Conservation (phyloP, 2,329 filamentous ascomycete genomes). For the Gyromitra esculenta region DNA sequence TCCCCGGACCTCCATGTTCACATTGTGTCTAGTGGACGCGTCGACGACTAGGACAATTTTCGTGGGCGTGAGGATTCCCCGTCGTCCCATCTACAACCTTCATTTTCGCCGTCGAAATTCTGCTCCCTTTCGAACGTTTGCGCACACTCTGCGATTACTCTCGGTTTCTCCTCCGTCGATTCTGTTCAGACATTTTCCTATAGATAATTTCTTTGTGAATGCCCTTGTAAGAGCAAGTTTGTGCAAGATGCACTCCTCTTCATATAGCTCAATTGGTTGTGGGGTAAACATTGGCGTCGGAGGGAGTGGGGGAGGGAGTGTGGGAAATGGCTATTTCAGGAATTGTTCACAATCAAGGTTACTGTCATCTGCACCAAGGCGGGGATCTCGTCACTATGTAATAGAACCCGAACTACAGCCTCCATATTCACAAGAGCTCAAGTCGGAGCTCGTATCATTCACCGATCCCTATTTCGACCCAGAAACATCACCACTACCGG, state of each 20-base stretch:
- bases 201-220: slow-evolving; percentile 53
- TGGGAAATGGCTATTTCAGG: slow-evolving; percentile 5
- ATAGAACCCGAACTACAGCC: slow-evolving; percentile 13
- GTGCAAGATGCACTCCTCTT: slow-evolving; percentile 46
- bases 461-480: slow-evolving; percentile 41
- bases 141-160: background rate
- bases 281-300: background rate
- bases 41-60: slow-evolving; percentile 48
- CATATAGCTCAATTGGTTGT: slow-evolving; percentile 1
- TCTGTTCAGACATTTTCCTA: slow-evolving; percentile 2
- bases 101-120: slow-evolving; percentile 4
- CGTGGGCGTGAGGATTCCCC: slow-evolving; percentile 29
- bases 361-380: background rate
- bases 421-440: slow-evolving; percentile 23
- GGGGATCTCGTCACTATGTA: background rate
- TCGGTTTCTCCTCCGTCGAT: background rate
- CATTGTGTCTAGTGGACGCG: slow-evolving; percentile 49
- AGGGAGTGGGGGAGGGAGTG: background rate
- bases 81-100: slow-evolving; percentile 7
- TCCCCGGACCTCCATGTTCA: slow-evolving; percentile 48
- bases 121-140: slow-evolving; percentile 1
- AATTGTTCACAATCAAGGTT: slow-evolving; percentile 19
- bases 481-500: background rate
- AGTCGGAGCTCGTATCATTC: slow-evolving; percentile 37
- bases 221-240: slow-evolving; percentile 51